Conservation (phyloP, 257 asterid species). For the Scutellaria galericulata region DNA sequence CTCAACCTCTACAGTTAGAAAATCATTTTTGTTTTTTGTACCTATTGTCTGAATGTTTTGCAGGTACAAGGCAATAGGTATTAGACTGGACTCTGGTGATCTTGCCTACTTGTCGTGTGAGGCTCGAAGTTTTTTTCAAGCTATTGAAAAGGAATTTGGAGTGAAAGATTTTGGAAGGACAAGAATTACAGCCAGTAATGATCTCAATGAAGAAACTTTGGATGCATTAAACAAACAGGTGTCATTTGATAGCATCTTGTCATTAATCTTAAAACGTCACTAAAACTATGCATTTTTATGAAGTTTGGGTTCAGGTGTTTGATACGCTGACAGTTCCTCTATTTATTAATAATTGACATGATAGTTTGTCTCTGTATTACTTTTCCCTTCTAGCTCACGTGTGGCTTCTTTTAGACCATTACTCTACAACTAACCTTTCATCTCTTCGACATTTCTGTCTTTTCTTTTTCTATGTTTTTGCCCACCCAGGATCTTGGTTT, state of each 20-base stretch:
- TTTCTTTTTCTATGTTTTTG: neutral
- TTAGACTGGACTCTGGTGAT: slow-evolving; percentile 98
- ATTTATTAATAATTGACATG: neutral
- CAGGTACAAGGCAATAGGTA: slow-evolving; percentile 89
- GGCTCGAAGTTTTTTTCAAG: slow-evolving; percentile 69
- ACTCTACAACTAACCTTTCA: neutral
- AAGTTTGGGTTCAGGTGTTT: slow-evolving; percentile 2
- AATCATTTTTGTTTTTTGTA: slow-evolving; percentile 25
- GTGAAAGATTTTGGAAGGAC: slow-evolving; percentile 72
- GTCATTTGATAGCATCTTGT: slow-evolving; percentile 25
- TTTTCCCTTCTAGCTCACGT: slow-evolving; percentile 7
- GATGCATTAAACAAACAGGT: slow-evolving; percentile 99
- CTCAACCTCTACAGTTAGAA: neutral
- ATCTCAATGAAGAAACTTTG: slow-evolving; percentile 94
- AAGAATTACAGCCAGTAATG: slow-evolving; percentile 90
- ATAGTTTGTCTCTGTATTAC: neutral
- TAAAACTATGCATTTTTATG: neutral
- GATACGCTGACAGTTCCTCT: neutral
- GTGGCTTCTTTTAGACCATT: neutral
- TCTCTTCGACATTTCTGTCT: neutral
- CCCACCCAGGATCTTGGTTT: neutral
- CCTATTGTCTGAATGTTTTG: slow-evolving; percentile 28
- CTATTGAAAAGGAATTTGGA: slow-evolving; percentile 76
- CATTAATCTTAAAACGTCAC: slow-evolving; percentile 9
- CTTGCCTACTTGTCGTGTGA: slow-evolving; percentile 91